Percentiles rank a stretch among this genome's conserved stretches.
phyloP scores from a whole-genome alignment of 352 stramenopile species.

The Phytophthora chlamydospora region DNA sequence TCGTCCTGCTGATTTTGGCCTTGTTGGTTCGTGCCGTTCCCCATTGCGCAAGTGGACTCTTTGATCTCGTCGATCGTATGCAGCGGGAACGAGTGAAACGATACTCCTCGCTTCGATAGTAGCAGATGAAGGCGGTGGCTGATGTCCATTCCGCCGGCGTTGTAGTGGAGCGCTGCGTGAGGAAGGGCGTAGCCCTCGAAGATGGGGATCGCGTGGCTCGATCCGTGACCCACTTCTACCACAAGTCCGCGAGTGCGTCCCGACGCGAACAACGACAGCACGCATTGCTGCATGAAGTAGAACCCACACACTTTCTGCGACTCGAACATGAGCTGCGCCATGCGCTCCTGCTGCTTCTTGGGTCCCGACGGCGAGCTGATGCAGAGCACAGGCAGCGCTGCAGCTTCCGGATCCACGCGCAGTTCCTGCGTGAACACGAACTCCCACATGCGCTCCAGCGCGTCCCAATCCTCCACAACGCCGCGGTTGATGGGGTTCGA shows the following conservation, averaged over 20 bases:
- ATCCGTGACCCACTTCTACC: slow-evolving; percentile 86
- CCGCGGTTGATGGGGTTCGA: slow-evolving; percentile 80
- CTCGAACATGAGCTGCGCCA: slow-evolving; percentile 90
- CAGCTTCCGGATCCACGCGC: slow-evolving; percentile 75
- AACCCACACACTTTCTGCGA: slow-evolving; percentile 82
- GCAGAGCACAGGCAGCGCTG: slow-evolving; percentile 68
- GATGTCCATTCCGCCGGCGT: slow-evolving; percentile 78
- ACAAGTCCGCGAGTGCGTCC: slow-evolving; percentile 87
- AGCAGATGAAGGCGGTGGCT: slow-evolving; percentile 75
- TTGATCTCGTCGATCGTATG: slow-evolving; percentile 90
- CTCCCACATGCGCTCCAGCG: slow-evolving; percentile 87
- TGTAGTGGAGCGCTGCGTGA: slow-evolving; percentile 75
- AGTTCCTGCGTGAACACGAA: slow-evolving; percentile 85
- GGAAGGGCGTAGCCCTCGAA: slow-evolving; percentile 84
- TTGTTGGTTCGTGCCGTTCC: slow-evolving; percentile 33
- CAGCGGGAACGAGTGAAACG: slow-evolving; percentile 69
- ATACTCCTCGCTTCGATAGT: slow-evolving; percentile 68
- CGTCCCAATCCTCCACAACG: slow-evolving; percentile 84
- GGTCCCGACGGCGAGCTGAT: slow-evolving; percentile 61
- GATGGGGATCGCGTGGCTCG: slow-evolving; percentile 85
- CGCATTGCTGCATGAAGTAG: slow-evolving; percentile 86
- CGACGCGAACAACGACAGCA: slow-evolving; percentile 87
- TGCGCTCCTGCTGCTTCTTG: slow-evolving; percentile 78
- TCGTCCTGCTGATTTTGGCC: slow-evolving; percentile 27
- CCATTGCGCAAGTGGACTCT: slow-evolving; percentile 59